Base-by-base conservation (phyloP, 805 yeast genomes). In the Ogataea trehalophila region DNA sequence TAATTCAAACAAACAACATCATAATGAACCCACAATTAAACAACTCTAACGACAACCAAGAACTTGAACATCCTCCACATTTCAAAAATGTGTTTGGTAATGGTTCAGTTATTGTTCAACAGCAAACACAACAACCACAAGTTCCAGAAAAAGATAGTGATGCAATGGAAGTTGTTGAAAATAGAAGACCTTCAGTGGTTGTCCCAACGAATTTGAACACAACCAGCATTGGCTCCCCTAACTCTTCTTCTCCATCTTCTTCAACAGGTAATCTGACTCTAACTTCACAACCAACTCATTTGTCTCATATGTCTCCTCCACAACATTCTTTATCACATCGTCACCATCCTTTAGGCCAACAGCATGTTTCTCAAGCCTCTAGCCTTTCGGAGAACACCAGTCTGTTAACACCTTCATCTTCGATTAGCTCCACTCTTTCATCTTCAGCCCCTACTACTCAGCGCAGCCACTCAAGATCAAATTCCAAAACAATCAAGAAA, bases 21-120 rank as follows among this genome's bases (percentile, higher is more conserved):
- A 63, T 56, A 15, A 71, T 71, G 74, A 68, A 61, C 51, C 65
- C 72, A 6, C 74, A 68, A 46, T 44, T 66, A 33, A 69, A 72
- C 48, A 68, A 71, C 50, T 59, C 70, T 18, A 66, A 67, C 45
- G 67, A 69, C 46, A 70, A 70, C 43, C 71, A 69, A 47, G 70
- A 68, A 47, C 26, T 55, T 43, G 47, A 58, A 44, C 54, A 56
- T 48, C 48, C 66, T 48, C 58, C 64, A 6, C 63, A 59, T 39
- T 61, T 53, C 63, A 69, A 62, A 55, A 63, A 58, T 55, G 74
- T 54, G 59, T 68, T 47, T 52, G 67, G 48, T 43, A 55, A 48
- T 23, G 46, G 58, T 3, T 16, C 58, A 1, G 44, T 55, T 13
- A 47, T 47, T 6, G 47, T 49, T 7, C 34, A 49, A 7, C 51